Base-by-base conservation (phyloP, 257 asterid genomes). In the Cruciata laevipes region DNA sequence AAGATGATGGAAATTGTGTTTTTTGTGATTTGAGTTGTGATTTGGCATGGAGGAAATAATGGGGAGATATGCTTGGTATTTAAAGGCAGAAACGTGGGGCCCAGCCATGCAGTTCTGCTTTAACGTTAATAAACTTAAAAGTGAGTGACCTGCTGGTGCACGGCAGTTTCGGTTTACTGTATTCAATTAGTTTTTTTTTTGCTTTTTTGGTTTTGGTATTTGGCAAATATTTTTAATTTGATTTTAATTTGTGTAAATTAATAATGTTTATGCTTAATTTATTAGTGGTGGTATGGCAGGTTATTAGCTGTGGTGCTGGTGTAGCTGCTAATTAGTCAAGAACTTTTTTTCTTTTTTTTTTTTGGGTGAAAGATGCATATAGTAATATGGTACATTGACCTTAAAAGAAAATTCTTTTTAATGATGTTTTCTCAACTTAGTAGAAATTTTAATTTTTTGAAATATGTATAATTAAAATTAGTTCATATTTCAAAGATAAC, bases 101-200 rank as follows among this genome's bases (percentile, higher is more conserved):
- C 61, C 8, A 17, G 5, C 66, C 59, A 66, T 38, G 67, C 72
- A 32, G 74, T 78, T 79, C 81, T 77, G 70, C 89, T 18, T 72
- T 69, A 75, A 42, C 77, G 60, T 66, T 73, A 63, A 24, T 27
- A 38, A 1, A 40, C 1, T 13, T 14, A 70, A 83, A 80, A 71
- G 75, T 74, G 69, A 80, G 75, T 44, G 18, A 12, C n/a, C 63
- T 23, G 17, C 60, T 66, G 80, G 76, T 61, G 78, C 83, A 77
- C 70, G 83, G 83, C 74, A 71, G 65, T 65, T 71, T 75, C 64
- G 37, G 17, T 30, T 67, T 27, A 24, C 38, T 59, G 16, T 40
- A 9, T 40, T 40, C 49, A 40, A 37, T 37, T 37, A 6, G 57
- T 51, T 51, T 17, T 16, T 8, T 51, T 18, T 51, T n/a, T n/a